phyloP scores from a whole-genome alignment of 139 green algal species.

The Micromonas commoda region DNA sequence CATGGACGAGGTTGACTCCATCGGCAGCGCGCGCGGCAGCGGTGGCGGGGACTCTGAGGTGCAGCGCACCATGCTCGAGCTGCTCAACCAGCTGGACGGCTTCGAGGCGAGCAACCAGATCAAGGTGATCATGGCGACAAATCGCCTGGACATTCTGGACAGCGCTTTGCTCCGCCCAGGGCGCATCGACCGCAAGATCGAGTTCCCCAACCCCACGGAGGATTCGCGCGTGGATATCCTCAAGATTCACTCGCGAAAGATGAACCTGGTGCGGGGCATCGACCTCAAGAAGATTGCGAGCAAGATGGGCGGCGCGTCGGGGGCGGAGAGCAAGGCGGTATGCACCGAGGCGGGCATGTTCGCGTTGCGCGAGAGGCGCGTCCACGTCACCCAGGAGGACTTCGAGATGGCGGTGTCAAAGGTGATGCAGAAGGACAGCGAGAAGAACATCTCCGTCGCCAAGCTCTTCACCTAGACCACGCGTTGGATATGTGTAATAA shows the following conservation, averaged over 20 bases:
- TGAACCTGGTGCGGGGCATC: conserved; percentile 92
- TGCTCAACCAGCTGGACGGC: conserved; percentile 98
- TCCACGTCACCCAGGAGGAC: conserved; percentile 98
- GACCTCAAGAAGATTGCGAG: conserved; percentile 90
- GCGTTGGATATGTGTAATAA: background rate
- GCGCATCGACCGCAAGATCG: conserved; percentile 98
- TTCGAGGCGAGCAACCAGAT: conserved; percentile 99
- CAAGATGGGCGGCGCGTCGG: conserved; percentile 79
- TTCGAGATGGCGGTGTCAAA: conserved; percentile 99
- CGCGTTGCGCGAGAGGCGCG: conserved; percentile 87
- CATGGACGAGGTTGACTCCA: conserved; percentile 99
- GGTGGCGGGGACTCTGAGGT: conserved; percentile 90
- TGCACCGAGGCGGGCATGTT: conserved; percentile 99
- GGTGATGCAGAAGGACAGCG: conserved; percentile 93
- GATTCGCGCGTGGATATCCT: conserved; percentile 84
- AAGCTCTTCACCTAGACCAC: conserved; percentile 89
- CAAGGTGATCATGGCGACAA: conserved; percentile 91
- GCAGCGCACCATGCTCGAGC: conserved; percentile 98
- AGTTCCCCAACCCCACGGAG: conserved; percentile 97
- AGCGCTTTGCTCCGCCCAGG: conserved; percentile 91
- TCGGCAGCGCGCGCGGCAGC: conserved; percentile 82
- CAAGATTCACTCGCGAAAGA: conserved; percentile 85
- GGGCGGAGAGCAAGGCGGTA: conserved; percentile 89
- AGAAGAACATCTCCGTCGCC: conserved; percentile 90
- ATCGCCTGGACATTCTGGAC: conserved; percentile 98